A percentile compares a stretch with the other conserved stretches of the same genome.
phyloP scores from a whole-genome alignment of 2,329 filamentous ascomycete genomes.

The Monilinia vaccinii-corymbosi region DNA sequence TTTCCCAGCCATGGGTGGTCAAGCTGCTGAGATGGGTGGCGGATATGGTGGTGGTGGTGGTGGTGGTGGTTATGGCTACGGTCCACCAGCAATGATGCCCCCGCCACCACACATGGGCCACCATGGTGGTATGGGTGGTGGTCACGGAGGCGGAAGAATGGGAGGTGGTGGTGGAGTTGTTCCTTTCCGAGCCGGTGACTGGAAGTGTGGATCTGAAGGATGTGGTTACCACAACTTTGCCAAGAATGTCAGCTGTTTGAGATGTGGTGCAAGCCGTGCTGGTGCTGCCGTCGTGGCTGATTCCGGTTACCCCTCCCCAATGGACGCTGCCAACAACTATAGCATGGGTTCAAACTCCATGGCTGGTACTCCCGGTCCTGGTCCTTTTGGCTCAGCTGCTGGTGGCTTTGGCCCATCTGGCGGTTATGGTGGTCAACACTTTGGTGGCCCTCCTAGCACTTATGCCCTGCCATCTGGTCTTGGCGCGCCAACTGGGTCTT shows the following conservation, averaged over 20 bases:
- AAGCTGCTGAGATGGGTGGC: constrained; percentile 60
- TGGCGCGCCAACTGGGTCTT: constrained; percentile 67
- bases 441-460: constrained; percentile 77
- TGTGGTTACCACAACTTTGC: constrained; percentile 99
- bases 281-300: constrained; percentile 91
- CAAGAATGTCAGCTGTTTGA: constrained; percentile 96
- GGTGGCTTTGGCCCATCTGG: constrained; percentile 57
- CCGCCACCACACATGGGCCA: constrained; percentile 65
- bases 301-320: constrained; percentile 80
- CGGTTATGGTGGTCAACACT: constrained; percentile 66
- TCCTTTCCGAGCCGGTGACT: constrained; percentile 95
- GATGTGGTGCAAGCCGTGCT: constrained; percentile 89
- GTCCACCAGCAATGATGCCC: constrained; percentile 72
- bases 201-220: constrained; percentile 96
- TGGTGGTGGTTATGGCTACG: constrained; percentile 45
- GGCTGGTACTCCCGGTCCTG: constrained; percentile 71
- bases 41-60: constrained; percentile 47
- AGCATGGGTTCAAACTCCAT: constrained; percentile 84
- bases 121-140: constrained; percentile 42
- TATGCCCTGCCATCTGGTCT: constrained; percentile 84
- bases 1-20: constrained; percentile 86
- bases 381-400: constrained; percentile 61
- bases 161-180: constrained; percentile 78
- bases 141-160: constrained; percentile 58
- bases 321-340: constrained; percentile 78